Base-by-base conservation (phyloP, 1,284 basidiomycete genomes). In the Gymnopus androsaceus region DNA sequence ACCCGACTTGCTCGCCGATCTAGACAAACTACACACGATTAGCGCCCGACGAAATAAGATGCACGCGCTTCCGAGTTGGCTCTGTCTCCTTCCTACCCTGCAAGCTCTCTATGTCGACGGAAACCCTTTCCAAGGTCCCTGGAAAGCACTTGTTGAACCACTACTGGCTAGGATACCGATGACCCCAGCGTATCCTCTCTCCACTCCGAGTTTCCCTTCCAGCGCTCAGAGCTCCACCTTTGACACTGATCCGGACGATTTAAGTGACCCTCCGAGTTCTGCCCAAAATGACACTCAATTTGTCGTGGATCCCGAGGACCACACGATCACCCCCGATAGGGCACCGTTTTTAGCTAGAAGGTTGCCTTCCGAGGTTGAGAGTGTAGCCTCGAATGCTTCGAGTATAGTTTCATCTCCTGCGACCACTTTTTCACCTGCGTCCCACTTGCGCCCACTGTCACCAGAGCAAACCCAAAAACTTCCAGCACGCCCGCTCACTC, bases 61-160 rank as follows among this genome's bases (percentile, higher is more conserved):
- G 66, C 81, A 92, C 62, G 83, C 88, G n/a, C 79, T 99, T 28
- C 96, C 96, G 3, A 86, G 90, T 59, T 99, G 97, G 96, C 79
- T 99, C 41, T 93, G 92, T 69, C 82, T 91, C 31, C 79, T 99
- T 30, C 80, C 84, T 17, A 83, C 84, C 37, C 80, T 99, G 47
- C 92, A 96, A 70, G 89, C 88, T 4, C 78, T 99, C 2, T 88
- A 90, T 60, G 84, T 99, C 28, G 96, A 98, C 63, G 91, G 88
- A 30, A 99, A 99, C 69, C 90, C 93, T 7, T 97, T 98, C 72
- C 87, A 92, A 60, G 88, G 90, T 3, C 90, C 94, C 3, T 98
- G 95, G 94, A 84, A 86, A 66, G 86, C 88, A 30, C 79, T 99
- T 54, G 87, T 97, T 25, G 88, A 90, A 56, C 94, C 94, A 3